phyloP scores from a whole-genome alignment of 2,329 filamentous ascomycete species.

The Arthroderma sp. region DNA sequence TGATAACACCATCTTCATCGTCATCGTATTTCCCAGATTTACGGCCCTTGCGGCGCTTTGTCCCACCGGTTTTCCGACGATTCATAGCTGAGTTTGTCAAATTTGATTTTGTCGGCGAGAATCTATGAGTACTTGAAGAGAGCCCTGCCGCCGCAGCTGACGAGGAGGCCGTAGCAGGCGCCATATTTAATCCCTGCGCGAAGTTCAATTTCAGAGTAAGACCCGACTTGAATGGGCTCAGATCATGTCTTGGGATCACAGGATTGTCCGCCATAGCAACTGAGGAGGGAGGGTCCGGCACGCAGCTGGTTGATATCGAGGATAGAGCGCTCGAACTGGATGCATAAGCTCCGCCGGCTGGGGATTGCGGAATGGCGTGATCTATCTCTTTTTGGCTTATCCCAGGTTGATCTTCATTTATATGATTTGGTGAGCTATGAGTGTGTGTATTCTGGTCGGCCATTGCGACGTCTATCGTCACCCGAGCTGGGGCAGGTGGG shows the following conservation, averaged over 20 bases:
- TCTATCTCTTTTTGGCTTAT: no score
- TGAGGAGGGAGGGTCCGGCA: neutral
- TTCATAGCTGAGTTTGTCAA: neutral
- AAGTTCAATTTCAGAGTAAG: neutral
- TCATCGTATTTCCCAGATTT: constrained; percentile 13
- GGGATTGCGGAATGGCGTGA: no score
- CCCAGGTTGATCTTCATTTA: no score
- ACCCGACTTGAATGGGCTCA: no score
- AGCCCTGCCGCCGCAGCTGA: neutral
- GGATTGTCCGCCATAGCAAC: neutral
- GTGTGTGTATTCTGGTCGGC: no score
- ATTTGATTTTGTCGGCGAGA: neutral
- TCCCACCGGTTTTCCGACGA: constrained; percentile 1
- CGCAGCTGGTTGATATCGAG: constrained; percentile 4
- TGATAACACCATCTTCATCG: constrained; percentile 22
- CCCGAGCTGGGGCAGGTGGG: no score
- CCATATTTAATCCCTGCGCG: neutral
- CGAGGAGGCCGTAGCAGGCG: neutral
- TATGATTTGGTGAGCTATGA: no score
- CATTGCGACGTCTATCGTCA: no score
- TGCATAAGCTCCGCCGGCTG: neutral
- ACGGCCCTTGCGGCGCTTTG: constrained; percentile 7
- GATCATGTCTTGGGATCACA: no score
- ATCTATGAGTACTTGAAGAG: neutral
- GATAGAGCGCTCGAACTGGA: constrained; percentile 5